A percentile compares a stretch with the other conserved stretches of the same genome.
phyloP scores from a whole-genome alignment of 2,329 filamentous ascomycete genomes.

The Claviceps digitariae region DNA sequence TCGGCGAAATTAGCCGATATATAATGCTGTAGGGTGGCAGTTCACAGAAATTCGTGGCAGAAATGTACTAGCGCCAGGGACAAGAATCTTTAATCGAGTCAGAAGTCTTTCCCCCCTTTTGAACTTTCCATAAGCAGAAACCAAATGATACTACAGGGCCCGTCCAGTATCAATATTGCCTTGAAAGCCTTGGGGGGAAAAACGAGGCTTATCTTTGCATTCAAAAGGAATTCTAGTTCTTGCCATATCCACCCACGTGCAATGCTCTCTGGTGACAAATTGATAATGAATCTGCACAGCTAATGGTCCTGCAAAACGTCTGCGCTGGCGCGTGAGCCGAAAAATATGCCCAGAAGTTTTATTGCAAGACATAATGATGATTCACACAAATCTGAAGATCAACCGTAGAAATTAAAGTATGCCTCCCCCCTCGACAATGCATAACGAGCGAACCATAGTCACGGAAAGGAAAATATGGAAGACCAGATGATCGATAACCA shows the following conservation, averaged over 20 bases:
- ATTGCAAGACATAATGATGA: neutral
- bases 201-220: neutral
- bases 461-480: neutral
- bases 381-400: neutral
- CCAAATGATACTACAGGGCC: too few relatives aligned
- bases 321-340: neutral
- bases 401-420: neutral
- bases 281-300: neutral
- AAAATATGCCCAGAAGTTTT: neutral
- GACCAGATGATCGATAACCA: neutral
- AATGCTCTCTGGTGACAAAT: neutral
- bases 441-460: neutral
- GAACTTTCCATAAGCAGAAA: too few relatives aligned
- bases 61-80: neutral
- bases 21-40: neutral
- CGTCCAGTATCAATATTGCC: too few relatives aligned
- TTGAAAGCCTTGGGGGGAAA: too few relatives aligned
- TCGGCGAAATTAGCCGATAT: neutral
- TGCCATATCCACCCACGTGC: neutral
- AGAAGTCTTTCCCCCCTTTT: too few relatives aligned
- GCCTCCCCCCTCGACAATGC: neutral
- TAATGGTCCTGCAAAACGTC: neutral
- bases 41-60: too few relatives aligned
- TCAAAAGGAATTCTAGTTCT: neutral
- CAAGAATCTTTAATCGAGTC: too few relatives aligned